Base-by-base conservation (phyloP, 495 filamentous ascomycete species). In the Evernia prunastri region DNA sequence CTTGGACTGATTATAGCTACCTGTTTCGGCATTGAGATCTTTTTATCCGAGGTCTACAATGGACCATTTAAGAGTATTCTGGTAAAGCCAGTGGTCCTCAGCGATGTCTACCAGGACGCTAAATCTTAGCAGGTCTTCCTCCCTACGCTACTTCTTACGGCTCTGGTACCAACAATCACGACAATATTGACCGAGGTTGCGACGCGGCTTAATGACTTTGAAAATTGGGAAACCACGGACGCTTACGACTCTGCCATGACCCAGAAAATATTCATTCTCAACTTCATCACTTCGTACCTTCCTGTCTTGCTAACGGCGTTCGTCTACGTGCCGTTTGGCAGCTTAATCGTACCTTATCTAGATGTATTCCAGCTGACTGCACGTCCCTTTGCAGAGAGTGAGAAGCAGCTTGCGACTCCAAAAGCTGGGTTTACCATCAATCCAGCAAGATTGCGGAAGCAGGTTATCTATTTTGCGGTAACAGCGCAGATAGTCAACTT, bases 211-310 rank as follows among this genome's bases (percentile, higher is more conserved):
- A 97, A 89, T 36, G 84, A 95, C 58, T 84, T 84, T 66, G 94
- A 98, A 70, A 98, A 98, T 73, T 93, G 96, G 74, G 89, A 95
- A 72, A 97, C 91, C 0, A 79, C 83, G 23, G 86, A 89, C 60
- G 80, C 84, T 1, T 90, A 97, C 66, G 86, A 95, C 66, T 81
- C 84, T 5, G 87, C 91, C 3, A 79, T 97, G 71, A 92, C 91
- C 5, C 84, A 85, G 69, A 98, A 98, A 75, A 84, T 96, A 51
- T 97, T 98, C 68, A 84, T 98, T 29, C 82, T 98, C 67, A 97
- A 98, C 77, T 96, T 97, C 71, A 94, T 98, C 71, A 96, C 91
- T 17, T 97, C 94, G 0, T 98, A 97, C 71, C 84, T 96, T 5
- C 89, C 91, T 0, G 85, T 98, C 37, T 88, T 96, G 74, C 79